Base-by-base conservation (phyloP, 1,139 yeast genomes). In the Blastobotrys elegans region DNA sequence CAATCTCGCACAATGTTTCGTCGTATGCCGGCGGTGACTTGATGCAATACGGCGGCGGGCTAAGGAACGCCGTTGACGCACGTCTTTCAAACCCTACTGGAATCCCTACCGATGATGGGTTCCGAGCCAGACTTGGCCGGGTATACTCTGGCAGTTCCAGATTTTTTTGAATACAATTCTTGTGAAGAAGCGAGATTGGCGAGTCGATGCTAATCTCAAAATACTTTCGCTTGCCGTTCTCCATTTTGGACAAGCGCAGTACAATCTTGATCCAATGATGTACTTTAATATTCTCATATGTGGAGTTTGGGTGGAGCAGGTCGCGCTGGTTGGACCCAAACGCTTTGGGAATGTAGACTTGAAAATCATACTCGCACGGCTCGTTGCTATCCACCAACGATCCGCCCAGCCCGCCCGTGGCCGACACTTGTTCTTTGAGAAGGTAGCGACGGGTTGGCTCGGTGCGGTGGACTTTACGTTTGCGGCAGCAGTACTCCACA, bases 181-280 rank as follows among this genome's bases (percentile, higher is more conserved):
- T 65, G 24, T 85, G 80, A 44, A 87, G 70, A 4, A 88, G 71
- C 58, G 86, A 95, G 53, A 89, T 80, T 6, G 97, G 97, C 8
- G 95, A 84, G 64, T 92, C 97, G 53, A 90, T 87, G 53, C 87
- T 82, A 41, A 92, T 84, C 67, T 92, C 97, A 61, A 84, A 92
- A 63, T 88, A 96, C 63, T 89, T 90, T 33, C 94, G 67, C 50
- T 69, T 67, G 76, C 83, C 41, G 71, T 76, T 72, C 46, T 76
- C 75, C 10, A 72, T 63, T 55, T 77, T 79, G 13, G 95, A 85
- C 26, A 92, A 72, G 45, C 97, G 71, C 46, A 92, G 67, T 53
- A 94, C 83, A 13, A 92, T 77, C 65, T 90, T 92, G 57, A 92
- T 80, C 97, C 97, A 90, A 67, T 92, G 98, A 59, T 86, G 92